Evolutionary conservation across 768 basidiomycete genomes (phyloP), one percentile per base, ranked within the genome.

Genomic region (Daedaleopsis nitida): DNA sequence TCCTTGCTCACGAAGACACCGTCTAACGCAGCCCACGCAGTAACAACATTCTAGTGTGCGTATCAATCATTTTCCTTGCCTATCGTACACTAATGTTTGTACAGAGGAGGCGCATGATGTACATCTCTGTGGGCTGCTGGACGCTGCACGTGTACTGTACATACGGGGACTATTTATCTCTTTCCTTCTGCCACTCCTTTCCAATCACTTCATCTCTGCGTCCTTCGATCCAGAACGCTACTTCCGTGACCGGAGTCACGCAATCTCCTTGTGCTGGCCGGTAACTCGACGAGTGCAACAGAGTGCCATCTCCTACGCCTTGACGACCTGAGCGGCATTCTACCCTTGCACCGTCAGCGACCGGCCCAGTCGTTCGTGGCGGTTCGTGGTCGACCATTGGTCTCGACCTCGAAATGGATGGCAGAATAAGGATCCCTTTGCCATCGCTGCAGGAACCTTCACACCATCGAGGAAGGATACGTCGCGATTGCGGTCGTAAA

Each of bases 21-120:
- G 16, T 27, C 55, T 60, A 21, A 34, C 52, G 13, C 67, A 7
- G 27, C 23, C 66, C 52, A 8, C 37, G 14, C 70, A 96, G 94
- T 84, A 97, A 96, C 80, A 96, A 97, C 75, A 97, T 97, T 69
- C 85, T 97, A 64, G 95, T 97, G 95, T 97, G 84, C 70, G 95
- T 93, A 38, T 57, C 32, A 32, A 5, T 49, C 37, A 47, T 54
- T 23, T 16, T 5, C 3, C 23, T n/a, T 12, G 8, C 11, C 23
- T 2, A 17, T 48, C 38, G 47, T 34, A 47, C 52, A 60, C 71
- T 77, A 57, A 81, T 53, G 44, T 9, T 43, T 32, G 38, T 62
- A 60, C 77, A 92, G 91, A 60, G 91, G 91, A 74, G 91, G 90
- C 47, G 90, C 90, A 78, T 92, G 81, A 77, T 24, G 37, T 53